phyloP scores from a whole-genome alignment of 164 flowering plant genomes.

The Litsea cubeba region DNA sequence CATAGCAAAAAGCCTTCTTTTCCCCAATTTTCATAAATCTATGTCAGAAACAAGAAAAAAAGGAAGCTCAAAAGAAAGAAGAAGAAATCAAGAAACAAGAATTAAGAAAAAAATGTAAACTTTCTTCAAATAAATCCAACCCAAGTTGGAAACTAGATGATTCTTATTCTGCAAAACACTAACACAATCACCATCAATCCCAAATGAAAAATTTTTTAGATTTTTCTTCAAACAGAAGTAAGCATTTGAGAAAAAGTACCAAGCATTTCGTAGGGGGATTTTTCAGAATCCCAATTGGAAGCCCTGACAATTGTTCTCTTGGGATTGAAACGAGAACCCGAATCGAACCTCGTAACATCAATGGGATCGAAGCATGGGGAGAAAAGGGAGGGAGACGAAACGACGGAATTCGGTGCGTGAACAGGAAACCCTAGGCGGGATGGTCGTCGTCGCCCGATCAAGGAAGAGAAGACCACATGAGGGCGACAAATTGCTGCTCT shows the following conservation, averaged over 20 bases:
- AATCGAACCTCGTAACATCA: slow-evolving; percentile 17
- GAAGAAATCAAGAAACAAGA: too few relatives aligned
- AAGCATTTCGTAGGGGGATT: slow-evolving; percentile 78
- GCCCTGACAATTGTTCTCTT: slow-evolving; percentile 52
- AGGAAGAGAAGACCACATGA: slow-evolving; percentile 48
- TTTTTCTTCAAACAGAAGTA: too few relatives aligned
- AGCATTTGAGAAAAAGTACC: slow-evolving; percentile 30
- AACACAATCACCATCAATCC: too few relatives aligned
- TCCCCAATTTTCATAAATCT: too few relatives aligned
- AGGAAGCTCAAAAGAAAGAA: too few relatives aligned
- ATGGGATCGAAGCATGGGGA: slow-evolving; percentile 22
- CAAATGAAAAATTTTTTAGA: too few relatives aligned
- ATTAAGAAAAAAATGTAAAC: too few relatives aligned
- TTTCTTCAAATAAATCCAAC: too few relatives aligned
- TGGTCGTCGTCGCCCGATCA: slow-evolving; percentile 41
- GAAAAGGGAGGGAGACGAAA: slow-evolving; percentile 22
- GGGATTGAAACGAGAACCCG: slow-evolving; percentile 36
- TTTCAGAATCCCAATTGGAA: slow-evolving; percentile 65
- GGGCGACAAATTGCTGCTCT: slow-evolving; percentile 50
- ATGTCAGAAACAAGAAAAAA: too few relatives aligned
- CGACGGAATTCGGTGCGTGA: slow-evolving; percentile 18
- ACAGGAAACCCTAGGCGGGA: slow-evolving; percentile 32
- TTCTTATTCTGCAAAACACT: too few relatives aligned
- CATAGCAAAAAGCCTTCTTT: too few relatives aligned
- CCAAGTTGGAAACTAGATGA: too few relatives aligned